Conservation (phyloP, 2,329 filamentous ascomycete genomes). For the Fusarium miscanthi region DNA sequence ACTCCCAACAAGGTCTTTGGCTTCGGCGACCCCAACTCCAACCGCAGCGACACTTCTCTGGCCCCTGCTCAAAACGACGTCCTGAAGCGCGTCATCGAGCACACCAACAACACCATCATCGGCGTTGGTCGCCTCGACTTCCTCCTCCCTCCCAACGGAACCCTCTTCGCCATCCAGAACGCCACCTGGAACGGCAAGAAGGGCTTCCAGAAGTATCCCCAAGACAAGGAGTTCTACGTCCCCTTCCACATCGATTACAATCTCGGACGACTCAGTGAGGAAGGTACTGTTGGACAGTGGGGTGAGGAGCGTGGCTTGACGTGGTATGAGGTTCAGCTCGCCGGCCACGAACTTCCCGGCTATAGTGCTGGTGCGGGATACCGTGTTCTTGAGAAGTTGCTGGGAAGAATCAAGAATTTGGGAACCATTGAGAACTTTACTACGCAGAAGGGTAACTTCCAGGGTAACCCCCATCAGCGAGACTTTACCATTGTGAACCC, state of each 20-base stretch:
- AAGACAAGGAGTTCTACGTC: constrained; percentile 71
- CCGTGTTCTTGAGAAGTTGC: constrained; percentile 44
- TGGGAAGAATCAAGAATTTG: constrained; percentile 43
- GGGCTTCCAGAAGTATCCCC: constrained; percentile 68
- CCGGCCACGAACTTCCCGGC: constrained; percentile 64
- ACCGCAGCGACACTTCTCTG: constrained; percentile 28
- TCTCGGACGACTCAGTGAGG: constrained; percentile 62
- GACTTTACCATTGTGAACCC: neutral
- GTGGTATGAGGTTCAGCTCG: constrained; percentile 71
- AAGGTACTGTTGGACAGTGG: constrained; percentile 75
- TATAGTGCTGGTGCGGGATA: constrained; percentile 46
- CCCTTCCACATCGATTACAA: constrained; percentile 65
- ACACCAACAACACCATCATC: constrained; percentile 49
- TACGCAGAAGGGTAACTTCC: constrained; percentile 38
- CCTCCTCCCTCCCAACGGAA: constrained; percentile 75
- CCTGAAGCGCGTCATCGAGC: constrained; percentile 46
- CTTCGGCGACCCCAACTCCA: constrained; percentile 32
- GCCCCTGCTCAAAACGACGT: constrained; percentile 37
- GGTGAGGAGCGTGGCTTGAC: constrained; percentile 82
- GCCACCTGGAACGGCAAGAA: constrained; percentile 80
- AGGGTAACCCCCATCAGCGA: neutral
- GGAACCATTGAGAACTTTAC: constrained; percentile 36
- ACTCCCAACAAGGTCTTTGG: constrained; percentile 44
- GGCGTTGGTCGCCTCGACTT: constrained; percentile 62
- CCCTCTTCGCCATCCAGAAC: constrained; percentile 78